A percentile compares a stretch with the other conserved stretches of the same genome.
phyloP scores from a whole-genome alignment of 1,139 yeast genomes.

The Geotrichum restrictum region DNA sequence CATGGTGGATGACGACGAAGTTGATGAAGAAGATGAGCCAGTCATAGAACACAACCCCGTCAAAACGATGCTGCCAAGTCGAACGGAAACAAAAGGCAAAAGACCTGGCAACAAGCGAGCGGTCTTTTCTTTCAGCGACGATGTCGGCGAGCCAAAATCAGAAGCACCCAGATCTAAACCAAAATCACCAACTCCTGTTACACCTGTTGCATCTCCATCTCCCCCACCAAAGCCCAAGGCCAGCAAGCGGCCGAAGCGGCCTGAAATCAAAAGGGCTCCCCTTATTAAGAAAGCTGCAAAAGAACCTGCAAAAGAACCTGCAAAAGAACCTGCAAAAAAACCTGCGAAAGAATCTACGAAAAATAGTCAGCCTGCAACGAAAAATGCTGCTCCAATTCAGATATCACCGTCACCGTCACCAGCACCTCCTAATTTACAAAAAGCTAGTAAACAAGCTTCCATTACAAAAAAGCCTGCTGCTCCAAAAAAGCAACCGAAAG shows the following conservation, averaged over 20 bases:
- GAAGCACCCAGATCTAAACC: not conserved
- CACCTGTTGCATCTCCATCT: not conserved
- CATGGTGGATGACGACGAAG: conserved; percentile 23
- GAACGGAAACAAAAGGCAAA: conserved; percentile 1
- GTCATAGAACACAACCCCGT: not conserved
- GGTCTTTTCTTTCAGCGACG: conserved; percentile 5
- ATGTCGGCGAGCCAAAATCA: not conserved
- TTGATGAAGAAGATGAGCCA: conserved; percentile 21
- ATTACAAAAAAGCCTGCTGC: not conserved
- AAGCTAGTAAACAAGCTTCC: too few species aligned
- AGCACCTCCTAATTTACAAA: not conserved
- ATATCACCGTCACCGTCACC: not conserved
- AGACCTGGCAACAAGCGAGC: not conserved
- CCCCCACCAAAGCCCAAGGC: conserved; percentile 4
- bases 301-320: not conserved
- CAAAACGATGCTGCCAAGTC: not conserved
- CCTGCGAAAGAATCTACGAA: too few species aligned
- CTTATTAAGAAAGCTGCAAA: not conserved
- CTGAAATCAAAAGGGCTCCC: conserved; percentile 2
- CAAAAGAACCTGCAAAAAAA: not conserved
- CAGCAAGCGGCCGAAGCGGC: not conserved
- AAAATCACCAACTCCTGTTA: not conserved
- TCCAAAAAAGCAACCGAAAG: not conserved
- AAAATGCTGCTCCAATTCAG: conserved; percentile 4
- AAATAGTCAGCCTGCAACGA: too few species aligned